phyloP scores from a whole-genome alignment of 2,329 filamentous ascomycete species.

The Colletotrichum sansevieriae region DNA sequence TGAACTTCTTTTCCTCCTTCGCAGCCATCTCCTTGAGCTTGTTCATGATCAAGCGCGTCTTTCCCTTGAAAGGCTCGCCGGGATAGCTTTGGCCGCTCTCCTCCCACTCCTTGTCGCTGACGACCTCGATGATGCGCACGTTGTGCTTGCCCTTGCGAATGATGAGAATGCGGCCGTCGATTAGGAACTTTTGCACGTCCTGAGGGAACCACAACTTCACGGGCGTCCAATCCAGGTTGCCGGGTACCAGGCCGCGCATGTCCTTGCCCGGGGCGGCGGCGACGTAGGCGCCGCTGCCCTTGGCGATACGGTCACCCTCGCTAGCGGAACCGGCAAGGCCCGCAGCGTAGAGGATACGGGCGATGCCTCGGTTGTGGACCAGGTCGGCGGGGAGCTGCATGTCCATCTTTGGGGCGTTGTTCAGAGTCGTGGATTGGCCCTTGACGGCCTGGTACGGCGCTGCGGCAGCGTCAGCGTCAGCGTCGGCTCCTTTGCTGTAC shows the following conservation, averaged over 20 bases:
- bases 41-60: constrained; percentile 58
- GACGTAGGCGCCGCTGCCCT: constrained; percentile 70
- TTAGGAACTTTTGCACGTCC: constrained; percentile 71
- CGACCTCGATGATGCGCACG: constrained; percentile 70
- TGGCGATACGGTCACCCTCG: constrained; percentile 71
- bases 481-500: constrained; percentile 54
- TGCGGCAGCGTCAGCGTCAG: constrained; percentile 28
- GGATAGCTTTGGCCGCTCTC: constrained; percentile 64
- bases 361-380: constrained; percentile 66
- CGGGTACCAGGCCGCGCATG: constrained; percentile 58
- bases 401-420: constrained; percentile 65
- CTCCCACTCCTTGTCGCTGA: constrained; percentile 68
- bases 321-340: constrained; percentile 68
- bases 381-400: constrained; percentile 71
- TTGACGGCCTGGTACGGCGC: constrained; percentile 41
- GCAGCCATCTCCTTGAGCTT: constrained; percentile 54
- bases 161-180: constrained; percentile 70
- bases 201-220: constrained; percentile 70
- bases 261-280: constrained; percentile 62
- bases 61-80: constrained; percentile 65
- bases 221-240: constrained; percentile 70
- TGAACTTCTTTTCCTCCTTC: constrained; percentile 47
- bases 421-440: constrained; percentile 48
- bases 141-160: constrained; percentile 75
- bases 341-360: constrained; percentile 69